Evolutionary conservation across 352 stramenopile genomes (phyloP).

Genomic region (Phytophthora sansomeana): DNA sequence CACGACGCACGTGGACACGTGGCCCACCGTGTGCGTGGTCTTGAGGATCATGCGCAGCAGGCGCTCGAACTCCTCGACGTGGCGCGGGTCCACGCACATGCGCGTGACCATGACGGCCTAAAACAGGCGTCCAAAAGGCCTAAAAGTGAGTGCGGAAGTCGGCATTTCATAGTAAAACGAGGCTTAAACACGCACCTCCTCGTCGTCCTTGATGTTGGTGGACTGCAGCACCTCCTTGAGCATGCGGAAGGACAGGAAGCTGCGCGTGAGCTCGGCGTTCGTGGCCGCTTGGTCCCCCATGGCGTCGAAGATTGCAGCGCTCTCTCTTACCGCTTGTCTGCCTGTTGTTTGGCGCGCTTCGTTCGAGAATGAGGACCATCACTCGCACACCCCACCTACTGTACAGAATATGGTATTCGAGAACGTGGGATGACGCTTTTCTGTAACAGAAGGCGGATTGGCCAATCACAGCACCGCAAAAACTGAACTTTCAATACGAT

Average conservation of each 20-base stretch:
- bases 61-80: slow-evolving; percentile 83
- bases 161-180: background rate
- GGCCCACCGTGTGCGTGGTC: slow-evolving; percentile 78
- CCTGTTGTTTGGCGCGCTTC: slow-evolving; percentile 22
- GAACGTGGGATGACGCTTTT: background rate
- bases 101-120: slow-evolving; percentile 86
- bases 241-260: slow-evolving; percentile 76
- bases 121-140: background rate
- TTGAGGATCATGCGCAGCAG: slow-evolving; percentile 84
- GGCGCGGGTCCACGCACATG: slow-evolving; percentile 78
- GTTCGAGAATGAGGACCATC: slow-evolving; percentile 36
- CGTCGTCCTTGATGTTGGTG: slow-evolving; percentile 81
- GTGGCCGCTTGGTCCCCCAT: slow-evolving; percentile 43
- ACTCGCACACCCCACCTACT: slow-evolving; percentile 17
- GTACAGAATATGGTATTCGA: slow-evolving; percentile 4
- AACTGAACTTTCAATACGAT: background rate
- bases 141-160: background rate
- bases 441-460: background rate
- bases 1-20: slow-evolving; percentile 85
- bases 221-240: slow-evolving; percentile 80
- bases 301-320: slow-evolving; percentile 7
- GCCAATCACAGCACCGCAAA: background rate
- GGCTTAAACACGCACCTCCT: slow-evolving; percentile 58
- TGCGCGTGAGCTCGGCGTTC: slow-evolving; percentile 56
- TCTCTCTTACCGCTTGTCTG: background rate